These are phyloP conservation scores for Cadophora sp. DNA, from an alignment of 2,329 filamentous ascomycete genomes.

Conservation along the genomic window DNA sequence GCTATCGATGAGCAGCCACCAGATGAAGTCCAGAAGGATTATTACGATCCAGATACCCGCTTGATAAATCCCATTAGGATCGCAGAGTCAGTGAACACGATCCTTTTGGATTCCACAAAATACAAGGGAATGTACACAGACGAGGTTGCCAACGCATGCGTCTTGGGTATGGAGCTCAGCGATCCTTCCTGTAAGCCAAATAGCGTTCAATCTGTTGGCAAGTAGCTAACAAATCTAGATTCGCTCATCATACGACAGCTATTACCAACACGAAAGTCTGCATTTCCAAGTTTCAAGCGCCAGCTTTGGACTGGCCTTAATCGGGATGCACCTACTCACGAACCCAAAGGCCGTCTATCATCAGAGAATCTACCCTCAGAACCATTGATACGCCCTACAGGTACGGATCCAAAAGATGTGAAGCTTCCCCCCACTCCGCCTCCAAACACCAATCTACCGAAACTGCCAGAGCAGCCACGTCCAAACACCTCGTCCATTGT, in stretches of 20 bases:
- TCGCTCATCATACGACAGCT: background rate
- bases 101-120: background rate
- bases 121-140: conserved; percentile 1
- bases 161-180: conserved; percentile 19
- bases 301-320: conserved; percentile 17
- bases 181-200: conserved; percentile 20
- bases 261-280: background rate
- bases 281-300: background rate
- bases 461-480: conserved; percentile 4
- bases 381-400: background rate
- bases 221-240: conserved; percentile 12
- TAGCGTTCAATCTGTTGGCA: background rate
- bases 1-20: background rate
- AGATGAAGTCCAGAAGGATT: conserved; percentile 6
- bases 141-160: background rate
- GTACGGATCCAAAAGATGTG: conserved; percentile 4
- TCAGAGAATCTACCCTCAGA: conserved; percentile 8
- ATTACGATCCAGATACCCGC: background rate
- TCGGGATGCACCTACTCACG: background rate
- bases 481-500: conserved; percentile 4
- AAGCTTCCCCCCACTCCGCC: background rate
- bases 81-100: conserved; percentile 2
- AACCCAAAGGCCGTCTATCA: background rate
- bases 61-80: conserved; percentile 5
- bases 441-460: background rate